Base-by-base conservation (phyloP, 2,329 filamentous ascomycete species). In the Colletotrichum plurivorum region DNA sequence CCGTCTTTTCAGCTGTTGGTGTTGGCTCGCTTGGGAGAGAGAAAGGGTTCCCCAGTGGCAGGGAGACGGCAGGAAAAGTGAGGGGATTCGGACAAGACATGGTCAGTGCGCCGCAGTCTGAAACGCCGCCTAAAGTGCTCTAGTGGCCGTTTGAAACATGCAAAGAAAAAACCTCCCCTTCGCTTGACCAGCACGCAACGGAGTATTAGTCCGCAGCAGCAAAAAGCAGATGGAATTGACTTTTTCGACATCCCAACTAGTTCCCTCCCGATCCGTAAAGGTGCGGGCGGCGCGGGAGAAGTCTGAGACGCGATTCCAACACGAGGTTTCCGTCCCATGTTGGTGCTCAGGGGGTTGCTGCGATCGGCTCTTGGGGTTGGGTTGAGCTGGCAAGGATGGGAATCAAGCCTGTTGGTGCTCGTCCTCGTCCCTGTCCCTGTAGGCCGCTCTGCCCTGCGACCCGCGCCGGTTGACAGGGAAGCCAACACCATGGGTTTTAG, bases 71-170 rank as follows among this genome's bases (percentile, higher is more conserved):
- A 36, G 31, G 27, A n/a, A 48, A 48, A 59, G 9, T 66, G 66
- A 65, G 53, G 66, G 48, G 66, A 65, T 57, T 58, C 36, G 49
- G 46, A 55, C 31, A 48, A 31, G 48, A 39, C 13, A 18, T 58
- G 65, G 65, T 46, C 54, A 39, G 61, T 65, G 61, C 48, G 13
- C 22, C 25, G 18, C 12, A 13, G 20, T 66, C 56, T 67, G 63
- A 67, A 62, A 67, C 63, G n/a, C 25, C 10, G 57, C 49, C 63
- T 54, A 51, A 67, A 36, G 31, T 27, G 39, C 13, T 8, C 61
- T 53, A 48, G 63, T 53, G 57, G 8, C 41, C 48, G 66, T 51
- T 52, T 68, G 66, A 68, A 69, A 69, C 66, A 36, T 36, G 31
- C 31, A 36, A 36, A 36, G 53, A 39, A 4, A 36, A 36, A 25